Evolutionary conservation across 257 asterid genomes (phyloP).

Genomic region (Salvia hispanica): DNA sequence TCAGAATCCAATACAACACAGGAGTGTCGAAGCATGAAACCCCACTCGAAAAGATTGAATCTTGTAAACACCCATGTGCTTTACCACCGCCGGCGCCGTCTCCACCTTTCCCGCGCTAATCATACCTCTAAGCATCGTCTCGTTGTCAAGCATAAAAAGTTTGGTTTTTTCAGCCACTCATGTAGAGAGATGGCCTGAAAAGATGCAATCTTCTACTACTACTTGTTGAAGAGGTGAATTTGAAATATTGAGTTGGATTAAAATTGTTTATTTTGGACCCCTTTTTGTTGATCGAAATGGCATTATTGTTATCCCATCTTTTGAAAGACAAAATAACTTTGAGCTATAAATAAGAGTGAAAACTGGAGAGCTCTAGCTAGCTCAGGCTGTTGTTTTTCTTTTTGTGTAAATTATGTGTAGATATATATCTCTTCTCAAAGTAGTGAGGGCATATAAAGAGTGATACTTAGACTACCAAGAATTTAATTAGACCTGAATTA

Average conservation of each 20-base stretch:
- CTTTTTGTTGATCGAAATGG: background rate
- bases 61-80: conserved; percentile 27
- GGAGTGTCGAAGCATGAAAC: conserved; percentile 28
- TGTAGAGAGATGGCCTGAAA: background rate
- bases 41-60: conserved; percentile 35
- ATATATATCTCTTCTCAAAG: too few species aligned
- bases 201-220: conserved; percentile 1
- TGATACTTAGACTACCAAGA: too few species aligned
- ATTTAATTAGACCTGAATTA: too few species aligned
- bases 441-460: too few species aligned
- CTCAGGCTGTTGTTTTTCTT: too few species aligned
- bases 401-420: background rate
- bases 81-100: background rate
- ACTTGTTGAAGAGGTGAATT: background rate
- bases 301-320: too few species aligned
- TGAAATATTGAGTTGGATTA: background rate
- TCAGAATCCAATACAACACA: conserved; percentile 32
- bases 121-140: background rate
- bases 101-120: background rate
- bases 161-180: background rate
- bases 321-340: too few species aligned
- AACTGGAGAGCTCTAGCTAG: too few species aligned
- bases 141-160: background rate
- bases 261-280: background rate
- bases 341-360: background rate